Percentiles rank a stretch among this genome's conserved stretches.
These are phyloP conservation scores for Arabidopsis lyrata DNA, from an alignment of 441 rosid genomes.

Conservation along the genomic window DNA sequence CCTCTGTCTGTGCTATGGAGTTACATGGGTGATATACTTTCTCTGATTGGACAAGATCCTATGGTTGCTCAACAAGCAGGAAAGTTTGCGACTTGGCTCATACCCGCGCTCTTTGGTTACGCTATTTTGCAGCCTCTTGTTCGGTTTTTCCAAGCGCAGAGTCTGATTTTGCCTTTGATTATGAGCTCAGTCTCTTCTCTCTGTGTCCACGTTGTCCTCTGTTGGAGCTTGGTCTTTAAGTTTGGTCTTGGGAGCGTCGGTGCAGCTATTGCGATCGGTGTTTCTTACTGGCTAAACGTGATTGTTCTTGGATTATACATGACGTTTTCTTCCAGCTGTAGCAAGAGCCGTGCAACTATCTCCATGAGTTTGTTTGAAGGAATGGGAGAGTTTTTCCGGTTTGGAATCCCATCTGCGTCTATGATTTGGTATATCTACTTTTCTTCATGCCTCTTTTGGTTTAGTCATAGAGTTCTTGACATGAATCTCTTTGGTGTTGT, in stretches of 20 bases:
- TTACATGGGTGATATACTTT: slow-evolving; percentile 63
- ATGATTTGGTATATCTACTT: slow-evolving; percentile 71
- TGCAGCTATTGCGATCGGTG: slow-evolving; percentile 65
- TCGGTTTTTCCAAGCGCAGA: slow-evolving; percentile 71
- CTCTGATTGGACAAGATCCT: slow-evolving; percentile 71
- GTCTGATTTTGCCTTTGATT: slow-evolving; percentile 69
- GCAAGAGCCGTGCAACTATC: slow-evolving; percentile 54
- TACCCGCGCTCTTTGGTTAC: slow-evolving; percentile 72
- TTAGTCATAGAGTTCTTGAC: background rate
- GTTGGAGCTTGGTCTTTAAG: slow-evolving; percentile 71
- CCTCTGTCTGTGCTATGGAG: slow-evolving; percentile 70
- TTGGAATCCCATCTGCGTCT: slow-evolving; percentile 77
- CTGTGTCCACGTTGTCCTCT: slow-evolving; percentile 58
- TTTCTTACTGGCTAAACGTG: slow-evolving; percentile 75
- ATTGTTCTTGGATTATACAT: slow-evolving; percentile 61
- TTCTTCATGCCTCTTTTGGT: background rate
- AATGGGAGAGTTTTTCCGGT: slow-evolving; percentile 65
- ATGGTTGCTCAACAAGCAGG: slow-evolving; percentile 70
- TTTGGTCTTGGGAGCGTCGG: slow-evolving; percentile 60
- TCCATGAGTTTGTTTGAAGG: slow-evolving; percentile 62
- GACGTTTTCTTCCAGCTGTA: slow-evolving; percentile 60
- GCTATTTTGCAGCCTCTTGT: slow-evolving; percentile 68
- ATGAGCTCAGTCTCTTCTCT: slow-evolving; percentile 55
- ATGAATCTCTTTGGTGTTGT: slow-evolving; percentile 25
- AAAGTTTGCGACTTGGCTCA: slow-evolving; percentile 57